Evolutionary conservation across 1,139 yeast genomes (phyloP).

Genomic region (Scheffersomyces quercinus): DNA sequence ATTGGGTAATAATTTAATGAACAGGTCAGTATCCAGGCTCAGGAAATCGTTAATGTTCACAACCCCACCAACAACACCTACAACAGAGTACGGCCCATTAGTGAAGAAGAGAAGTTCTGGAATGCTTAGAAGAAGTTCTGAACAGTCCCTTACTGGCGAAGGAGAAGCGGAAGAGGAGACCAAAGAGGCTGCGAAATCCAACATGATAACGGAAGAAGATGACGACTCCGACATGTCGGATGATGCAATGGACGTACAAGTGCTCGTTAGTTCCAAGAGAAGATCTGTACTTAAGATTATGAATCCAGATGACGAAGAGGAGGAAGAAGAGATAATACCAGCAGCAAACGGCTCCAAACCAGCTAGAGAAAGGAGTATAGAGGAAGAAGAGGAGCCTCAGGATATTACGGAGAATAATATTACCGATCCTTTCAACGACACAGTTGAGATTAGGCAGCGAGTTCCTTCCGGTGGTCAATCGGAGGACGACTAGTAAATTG

Average conservation of each 20-base stretch:
- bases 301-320: slow-evolving; percentile 53
- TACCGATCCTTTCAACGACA: slow-evolving; percentile 2
- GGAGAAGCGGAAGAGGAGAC: neutral
- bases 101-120: slow-evolving; percentile 10
- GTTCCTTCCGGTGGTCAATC: slow-evolving; percentile 28
- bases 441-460: slow-evolving; percentile 24
- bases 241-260: slow-evolving; percentile 63
- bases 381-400: slow-evolving; percentile 12
- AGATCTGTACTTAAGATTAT: slow-evolving; percentile 61
- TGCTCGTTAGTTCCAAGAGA: slow-evolving; percentile 70
- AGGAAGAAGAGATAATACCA: neutral
- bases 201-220: slow-evolving; percentile 5
- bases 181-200: neutral
- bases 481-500: slow-evolving; percentile 5
- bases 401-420: slow-evolving; percentile 2
- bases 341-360: too few relatives aligned
- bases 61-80: slow-evolving; percentile 13
- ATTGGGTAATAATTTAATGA: slow-evolving; percentile 13
- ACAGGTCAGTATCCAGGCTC: slow-evolving; percentile 23
- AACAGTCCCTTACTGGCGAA: neutral
- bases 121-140: neutral
- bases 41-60: slow-evolving; percentile 25
- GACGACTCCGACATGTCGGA: slow-evolving; percentile 38
- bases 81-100: slow-evolving; percentile 5
- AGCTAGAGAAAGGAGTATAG: slow-evolving; percentile 4